phyloP scores from a whole-genome alignment of 2,329 filamentous ascomycete species.

The Ophiostoma novo-ulmi region DNA sequence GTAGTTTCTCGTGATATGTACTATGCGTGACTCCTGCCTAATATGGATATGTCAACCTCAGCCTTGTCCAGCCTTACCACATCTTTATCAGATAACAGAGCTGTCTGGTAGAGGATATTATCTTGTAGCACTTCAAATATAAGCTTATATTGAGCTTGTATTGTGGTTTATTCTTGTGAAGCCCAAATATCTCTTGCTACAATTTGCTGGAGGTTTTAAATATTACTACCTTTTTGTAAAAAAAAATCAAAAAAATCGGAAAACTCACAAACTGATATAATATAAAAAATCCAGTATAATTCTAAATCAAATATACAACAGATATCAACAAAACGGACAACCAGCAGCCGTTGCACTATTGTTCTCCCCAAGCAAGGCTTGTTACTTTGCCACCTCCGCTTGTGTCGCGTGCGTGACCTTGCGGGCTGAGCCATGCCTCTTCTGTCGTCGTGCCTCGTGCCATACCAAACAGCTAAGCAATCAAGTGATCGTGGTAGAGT shows the following conservation, averaged over 20 bases:
- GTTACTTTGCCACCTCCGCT: constrained; percentile 6
- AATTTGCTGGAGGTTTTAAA: too few relatives aligned
- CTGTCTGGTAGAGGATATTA: not conserved
- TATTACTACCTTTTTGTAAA: too few relatives aligned
- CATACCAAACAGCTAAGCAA: not conserved
- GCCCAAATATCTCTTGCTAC: too few relatives aligned
- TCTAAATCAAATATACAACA: too few relatives aligned
- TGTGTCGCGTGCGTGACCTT: constrained; percentile 1
- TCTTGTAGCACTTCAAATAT: too few relatives aligned
- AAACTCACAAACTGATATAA: too few relatives aligned
- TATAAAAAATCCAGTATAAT: too few relatives aligned
- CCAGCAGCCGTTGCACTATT: not conserved
- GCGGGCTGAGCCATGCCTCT: constrained; percentile 2
- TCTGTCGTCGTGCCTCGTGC: constrained; percentile 4
- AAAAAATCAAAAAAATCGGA: too few relatives aligned
- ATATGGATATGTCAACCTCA: not conserved
- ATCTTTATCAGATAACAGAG: not conserved
- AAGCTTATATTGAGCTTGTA: not conserved
- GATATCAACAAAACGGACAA: too few relatives aligned
- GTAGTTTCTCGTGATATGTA: not conserved
- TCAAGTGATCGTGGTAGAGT: not conserved
- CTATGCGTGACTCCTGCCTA: not conserved
- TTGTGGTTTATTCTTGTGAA: not conserved
- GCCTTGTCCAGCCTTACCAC: not conserved
- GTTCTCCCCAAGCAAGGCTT: not conserved